Evolutionary conservation across 129 eudicot species (phyloP), one percentile per base, ranked within the genome.

Genomic region (Artemisia tridentata): DNA sequence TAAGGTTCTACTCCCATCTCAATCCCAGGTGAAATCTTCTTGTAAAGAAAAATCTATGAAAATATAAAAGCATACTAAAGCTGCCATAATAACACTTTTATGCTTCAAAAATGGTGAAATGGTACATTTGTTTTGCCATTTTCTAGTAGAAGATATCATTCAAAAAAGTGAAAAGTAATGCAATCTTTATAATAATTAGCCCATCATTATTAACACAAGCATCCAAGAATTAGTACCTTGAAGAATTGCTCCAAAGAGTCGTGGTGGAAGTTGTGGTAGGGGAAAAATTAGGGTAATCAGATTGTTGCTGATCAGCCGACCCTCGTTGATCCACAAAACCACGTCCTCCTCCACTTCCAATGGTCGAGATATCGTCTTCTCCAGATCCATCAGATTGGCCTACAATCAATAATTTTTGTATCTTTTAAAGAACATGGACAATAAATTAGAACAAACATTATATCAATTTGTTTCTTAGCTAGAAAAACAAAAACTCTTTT

Each of bases 311-410:
- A 69, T 79, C 74, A 17, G 77, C 47, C 3, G 81, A 74, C 18
- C 80, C 83, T 64, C 83, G 78, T 65, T 81, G 91, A 48, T 90
- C 87, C 23, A 49, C 63, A 16, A 87, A 74, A 45, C 80, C 71
- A 8, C 72, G 65, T 11, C 62, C 41, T 16, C 88, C 84, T 29
- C 68, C 86, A 51, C 87, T 80, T 20, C 91, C 95, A 29, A 85
- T 68, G 1, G 95, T 83, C 12, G 95, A 82, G 20, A 90, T 79
- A 45, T 90, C 95, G 59, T 90, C 97, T 73, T 90, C 97, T 54
- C 91, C 95, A 1, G 97, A 90, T 71, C 97, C 97, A 41, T 90
- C 97, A 0, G 95, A 87, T 74, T 82, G 90, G 27, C 96, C 96
- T 86, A 64, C 41, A 41, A 8, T 41, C 21, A 23, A 67, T 50